A percentile compares a stretch with the other conserved stretches of the same genome.
These are phyloP conservation scores for Colletotrichum sp. DNA, from an alignment of 2,329 filamentous ascomycete species.

Conservation along the genomic window DNA sequence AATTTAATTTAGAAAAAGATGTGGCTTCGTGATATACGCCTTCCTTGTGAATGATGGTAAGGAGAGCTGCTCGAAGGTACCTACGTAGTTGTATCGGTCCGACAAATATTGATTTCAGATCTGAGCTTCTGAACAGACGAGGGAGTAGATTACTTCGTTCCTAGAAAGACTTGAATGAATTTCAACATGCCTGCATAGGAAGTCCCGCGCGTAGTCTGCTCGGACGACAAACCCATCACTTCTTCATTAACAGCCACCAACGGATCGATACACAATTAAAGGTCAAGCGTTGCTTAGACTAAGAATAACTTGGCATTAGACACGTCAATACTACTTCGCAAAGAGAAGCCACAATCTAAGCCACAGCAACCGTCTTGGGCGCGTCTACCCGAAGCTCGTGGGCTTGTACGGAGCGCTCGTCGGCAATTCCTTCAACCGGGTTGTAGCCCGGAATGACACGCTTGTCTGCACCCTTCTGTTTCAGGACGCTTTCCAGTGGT, in stretches of 20 bases:
- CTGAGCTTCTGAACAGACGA: too few species aligned
- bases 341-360: neutral
- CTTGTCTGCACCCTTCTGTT: neutral
- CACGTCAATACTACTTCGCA: neutral
- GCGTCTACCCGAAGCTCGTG: neutral
- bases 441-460: neutral
- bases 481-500: neutral
- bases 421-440: neutral
- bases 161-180: too few species aligned
- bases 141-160: too few species aligned
- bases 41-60: too few species aligned
- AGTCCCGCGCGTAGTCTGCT: too few species aligned
- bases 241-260: neutral
- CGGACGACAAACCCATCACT: neutral
- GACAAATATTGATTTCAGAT: too few species aligned
- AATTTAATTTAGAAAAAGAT: neutral
- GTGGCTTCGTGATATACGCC: neutral
- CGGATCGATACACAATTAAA: neutral
- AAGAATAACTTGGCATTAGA: neutral
- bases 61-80: too few species aligned
- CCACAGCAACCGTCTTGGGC: neutral
- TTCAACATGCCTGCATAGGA: too few species aligned
- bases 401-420: neutral
- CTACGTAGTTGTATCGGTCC: too few species aligned
- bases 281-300: neutral